Conservation (phyloP, 306 rosid species). For the Citrullus colocynthis region DNA sequence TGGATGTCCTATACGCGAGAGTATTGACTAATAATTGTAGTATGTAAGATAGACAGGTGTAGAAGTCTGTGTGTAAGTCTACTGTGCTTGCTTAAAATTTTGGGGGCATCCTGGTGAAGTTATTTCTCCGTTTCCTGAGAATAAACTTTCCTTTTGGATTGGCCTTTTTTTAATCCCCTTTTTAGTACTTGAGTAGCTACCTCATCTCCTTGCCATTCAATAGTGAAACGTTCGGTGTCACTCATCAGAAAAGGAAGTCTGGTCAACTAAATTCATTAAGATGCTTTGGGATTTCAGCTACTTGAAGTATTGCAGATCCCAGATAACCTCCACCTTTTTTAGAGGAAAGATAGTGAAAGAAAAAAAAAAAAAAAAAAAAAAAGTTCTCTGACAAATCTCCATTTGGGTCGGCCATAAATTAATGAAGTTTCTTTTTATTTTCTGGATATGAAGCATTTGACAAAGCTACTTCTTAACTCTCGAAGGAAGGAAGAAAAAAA, state of each 20-base stretch:
- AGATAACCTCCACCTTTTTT: too few relatives aligned
- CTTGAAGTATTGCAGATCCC: too few relatives aligned
- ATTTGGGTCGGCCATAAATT: not conserved
- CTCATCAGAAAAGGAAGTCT: too few relatives aligned
- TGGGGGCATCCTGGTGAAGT: not conserved
- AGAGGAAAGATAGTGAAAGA: too few relatives aligned
- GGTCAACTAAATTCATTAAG: too few relatives aligned
- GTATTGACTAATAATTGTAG: not conserved
- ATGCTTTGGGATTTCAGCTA: too few relatives aligned
- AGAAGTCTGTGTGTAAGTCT: not conserved
- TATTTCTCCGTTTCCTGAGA: not conserved
- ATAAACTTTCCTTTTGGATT: not conserved
- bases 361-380: too few relatives aligned
- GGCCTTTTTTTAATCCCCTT: too few relatives aligned
- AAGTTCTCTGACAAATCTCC: too few relatives aligned
- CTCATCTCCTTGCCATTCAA: too few relatives aligned
- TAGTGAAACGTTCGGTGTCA: too few relatives aligned
- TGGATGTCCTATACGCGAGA: not conserved
- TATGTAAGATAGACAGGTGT: not conserved
- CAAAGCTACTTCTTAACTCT: not conserved
- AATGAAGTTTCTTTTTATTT: not conserved
- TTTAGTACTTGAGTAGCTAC: too few relatives aligned
- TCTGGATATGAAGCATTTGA: not conserved
- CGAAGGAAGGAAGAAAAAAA: not conserved
- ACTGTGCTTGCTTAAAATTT: not conserved